Evolutionary conservation across 2,329 filamentous ascomycete species (phyloP), one percentile per base, ranked within the genome.

Genomic region (Emmonsia crescens): DNA sequence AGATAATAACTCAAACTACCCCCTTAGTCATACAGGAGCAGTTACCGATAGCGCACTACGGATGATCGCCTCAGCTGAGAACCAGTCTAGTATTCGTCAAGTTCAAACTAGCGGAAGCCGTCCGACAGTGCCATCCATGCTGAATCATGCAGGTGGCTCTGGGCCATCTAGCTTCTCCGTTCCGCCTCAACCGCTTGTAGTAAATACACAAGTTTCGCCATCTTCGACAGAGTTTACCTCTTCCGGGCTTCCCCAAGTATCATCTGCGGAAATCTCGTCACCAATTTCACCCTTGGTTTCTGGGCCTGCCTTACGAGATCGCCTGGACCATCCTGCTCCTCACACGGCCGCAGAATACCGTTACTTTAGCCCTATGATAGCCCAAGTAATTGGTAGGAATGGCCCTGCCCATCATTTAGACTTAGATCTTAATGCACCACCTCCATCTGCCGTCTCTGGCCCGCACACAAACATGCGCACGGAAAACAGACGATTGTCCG

Each of bases 381-480:
- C 21, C 52, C 12, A 29, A 52, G 46, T 54, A 8, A 60, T 54
- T 54, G 59, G 36, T n/a, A 60, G 59, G 33, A 52, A 60, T 29
- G 59, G 59, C 3, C 48, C 59, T 29, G 24, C 33, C 14, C 12
- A 52, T 42, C 59, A 36, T 38, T 44, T 60, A 16, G 36, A 38
- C 14, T n/a, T 24, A 12, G 48, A 54, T 14, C 24, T 2, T 10
- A 29, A 54, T 33, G 2, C 21, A 24, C 10, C 21, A 9, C 52
- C 61, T n/a, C 36, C 62, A 57, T n/a, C 64, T 57, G 51, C 60
- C 60, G 19, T 36, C 62, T 14, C 51, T 16, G n/a, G 12, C 9
- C 5, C 5, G 19, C 51, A 54, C 5, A 3, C 3, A 33, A 16
- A n/a, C 29, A 38, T 24, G 14, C 52, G 33, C n/a, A 36, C 10